Base-by-base conservation (phyloP, 805 yeast species). In the Candida rishiriensis region DNA sequence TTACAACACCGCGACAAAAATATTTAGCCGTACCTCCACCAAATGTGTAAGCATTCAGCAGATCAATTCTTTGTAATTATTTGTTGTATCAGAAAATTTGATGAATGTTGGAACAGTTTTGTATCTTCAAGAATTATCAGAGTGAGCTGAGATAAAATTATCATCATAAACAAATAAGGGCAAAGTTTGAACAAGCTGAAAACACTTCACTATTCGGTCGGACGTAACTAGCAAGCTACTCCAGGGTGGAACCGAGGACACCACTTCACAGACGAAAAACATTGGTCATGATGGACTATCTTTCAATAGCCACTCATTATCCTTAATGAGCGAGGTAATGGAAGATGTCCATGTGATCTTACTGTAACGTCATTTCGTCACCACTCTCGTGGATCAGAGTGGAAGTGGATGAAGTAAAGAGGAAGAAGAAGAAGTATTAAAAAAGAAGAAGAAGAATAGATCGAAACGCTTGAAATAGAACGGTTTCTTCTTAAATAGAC, bases 131-230 rank as follows among this genome's bases (percentile, higher is more conserved):
- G 66, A 65, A 70, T 56, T 63, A 72, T 73, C 70, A 58, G 78
- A 73, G 78, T 73, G 78, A 73, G 78, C 78, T 73, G 78, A 73
- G 78, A 71, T 55, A 67, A 66, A 70, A 41, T 67, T 72, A 60
- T 73, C 78, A 73, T 73, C 78, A 71, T 64, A 60, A 66, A 60
- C 57, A 48, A 47, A 26, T 14, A 3, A 5, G 11, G 26, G 26
- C 26, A 21, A 21, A 21, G 26, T 21, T 21, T 21, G 26, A 21
- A 21, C 26, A 21, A 21, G 26, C 26, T 21, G 26, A 4, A 21
- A 21, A 21, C 4, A 7, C 26, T 21, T 21, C 7, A 21, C 26
- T 21, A 21, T 21, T 21, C 26, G 26, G 26, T 21, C 4, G 26
- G 7, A 7, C 7, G 7, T 21, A 7, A 21, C 26, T 5, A 21